Conservation (phyloP, 1,139 yeast genomes). For the Nakaseomyces sp. region DNA sequence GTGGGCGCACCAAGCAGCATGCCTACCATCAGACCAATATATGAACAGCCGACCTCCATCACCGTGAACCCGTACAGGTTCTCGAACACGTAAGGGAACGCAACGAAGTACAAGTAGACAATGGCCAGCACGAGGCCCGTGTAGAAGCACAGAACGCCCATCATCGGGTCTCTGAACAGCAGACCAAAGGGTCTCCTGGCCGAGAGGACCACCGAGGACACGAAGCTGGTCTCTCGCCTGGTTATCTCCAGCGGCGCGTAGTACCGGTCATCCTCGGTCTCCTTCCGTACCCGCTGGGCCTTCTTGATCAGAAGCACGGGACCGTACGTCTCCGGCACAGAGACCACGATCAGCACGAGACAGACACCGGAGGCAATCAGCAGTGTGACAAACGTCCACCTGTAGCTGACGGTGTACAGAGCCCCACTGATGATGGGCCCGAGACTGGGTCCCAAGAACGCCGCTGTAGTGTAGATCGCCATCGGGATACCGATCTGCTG, state of each 20-base stretch:
- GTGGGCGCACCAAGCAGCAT: constrained; percentile 34
- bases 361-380: constrained; percentile 58
- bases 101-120: constrained; percentile 53
- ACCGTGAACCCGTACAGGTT: constrained; percentile 40
- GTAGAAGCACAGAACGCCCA: constrained; percentile 49
- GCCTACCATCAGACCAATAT: constrained; percentile 46
- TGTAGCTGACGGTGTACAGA: constrained; percentile 45
- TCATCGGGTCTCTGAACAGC: constrained; percentile 52
- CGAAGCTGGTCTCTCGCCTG: constrained; percentile 35
- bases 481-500: constrained; percentile 59
- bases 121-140: constrained; percentile 54
- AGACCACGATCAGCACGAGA: constrained; percentile 38
- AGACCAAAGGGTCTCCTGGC: constrained; percentile 50
- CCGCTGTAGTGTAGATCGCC: constrained; percentile 62
- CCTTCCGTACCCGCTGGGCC: constrained; percentile 49
- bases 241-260: constrained; percentile 46
- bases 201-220: constrained; percentile 32
- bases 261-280: constrained; percentile 48
- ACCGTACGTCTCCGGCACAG: constrained; percentile 67
- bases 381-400: constrained; percentile 55
- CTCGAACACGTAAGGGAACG: constrained; percentile 49
- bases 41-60: constrained; percentile 49
- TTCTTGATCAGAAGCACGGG: constrained; percentile 53
- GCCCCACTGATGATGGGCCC: constrained; percentile 67
- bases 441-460: constrained; percentile 66